Conservation (phyloP, 148 eudicot species). For the Rhododendron simsii region DNA sequence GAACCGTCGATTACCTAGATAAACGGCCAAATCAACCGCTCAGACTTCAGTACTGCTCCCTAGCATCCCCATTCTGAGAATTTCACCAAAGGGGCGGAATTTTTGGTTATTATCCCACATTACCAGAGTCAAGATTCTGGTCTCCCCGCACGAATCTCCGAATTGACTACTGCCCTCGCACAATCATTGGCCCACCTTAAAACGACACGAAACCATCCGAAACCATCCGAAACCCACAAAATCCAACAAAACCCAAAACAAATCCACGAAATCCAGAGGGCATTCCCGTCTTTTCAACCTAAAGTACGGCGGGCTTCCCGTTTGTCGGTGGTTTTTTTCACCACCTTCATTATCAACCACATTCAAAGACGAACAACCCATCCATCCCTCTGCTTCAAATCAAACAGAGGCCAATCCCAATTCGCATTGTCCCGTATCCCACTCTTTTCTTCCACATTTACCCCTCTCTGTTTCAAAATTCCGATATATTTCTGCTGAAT, state of each 20-base stretch:
- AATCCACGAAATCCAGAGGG: neutral
- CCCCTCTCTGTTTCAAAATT: neutral
- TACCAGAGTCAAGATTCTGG: neutral
- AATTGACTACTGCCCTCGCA: neutral
- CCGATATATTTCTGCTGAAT: neutral
- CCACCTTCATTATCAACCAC: neutral
- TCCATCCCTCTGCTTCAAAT: neutral
- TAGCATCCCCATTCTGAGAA: no score
- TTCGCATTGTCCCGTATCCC: neutral
- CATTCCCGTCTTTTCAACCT: neutral
- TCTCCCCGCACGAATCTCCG: conserved; percentile 5
- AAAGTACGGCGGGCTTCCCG: neutral
- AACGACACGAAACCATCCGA: neutral
- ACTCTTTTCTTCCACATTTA: neutral
- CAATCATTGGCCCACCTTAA: neutral
- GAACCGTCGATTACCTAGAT: no score
- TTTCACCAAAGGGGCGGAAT: no score
- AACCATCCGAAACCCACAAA: neutral
- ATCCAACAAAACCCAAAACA: neutral
- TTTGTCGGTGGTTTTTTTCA: conserved; percentile 1
- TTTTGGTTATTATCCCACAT: no score
- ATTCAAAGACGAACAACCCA: neutral
- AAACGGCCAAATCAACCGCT: no score
- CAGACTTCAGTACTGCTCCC: no score
- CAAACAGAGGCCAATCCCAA: neutral